These are phyloP conservation scores for Penicillium occitanis DNA, from an alignment of 2,329 filamentous ascomycete species.

Conservation along the genomic window DNA sequence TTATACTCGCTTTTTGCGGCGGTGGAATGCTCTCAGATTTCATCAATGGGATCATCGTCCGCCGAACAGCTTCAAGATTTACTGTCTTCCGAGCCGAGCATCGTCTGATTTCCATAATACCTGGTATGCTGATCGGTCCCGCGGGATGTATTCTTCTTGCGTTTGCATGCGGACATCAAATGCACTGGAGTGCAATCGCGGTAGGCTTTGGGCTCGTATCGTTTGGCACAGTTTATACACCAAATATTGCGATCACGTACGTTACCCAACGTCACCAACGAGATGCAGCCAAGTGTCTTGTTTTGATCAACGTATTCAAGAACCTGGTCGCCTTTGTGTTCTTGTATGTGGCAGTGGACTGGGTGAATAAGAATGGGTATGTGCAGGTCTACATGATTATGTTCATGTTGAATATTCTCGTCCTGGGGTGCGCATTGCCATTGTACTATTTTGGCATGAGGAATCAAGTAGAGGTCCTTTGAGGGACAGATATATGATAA, in stretches of 20 bases:
- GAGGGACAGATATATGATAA: background rate
- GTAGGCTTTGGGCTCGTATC: background rate
- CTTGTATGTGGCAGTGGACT: constrained; percentile 20
- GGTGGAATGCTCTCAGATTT: constrained; percentile 11
- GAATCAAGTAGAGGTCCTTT: background rate
- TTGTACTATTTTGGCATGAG: background rate
- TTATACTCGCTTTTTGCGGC: constrained; percentile 8
- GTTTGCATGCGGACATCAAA: background rate
- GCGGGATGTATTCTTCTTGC: constrained; percentile 12
- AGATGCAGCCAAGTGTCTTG: constrained; percentile 16
- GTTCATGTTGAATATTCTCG: constrained; percentile 11
- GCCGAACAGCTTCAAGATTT: background rate
- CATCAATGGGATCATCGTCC: background rate
- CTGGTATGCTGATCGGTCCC: constrained; percentile 10
- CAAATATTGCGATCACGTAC: background rate
- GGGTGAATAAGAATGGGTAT: constrained; percentile 13
- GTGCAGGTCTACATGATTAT: constrained; percentile 16
- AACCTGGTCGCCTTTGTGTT: constrained; percentile 22
- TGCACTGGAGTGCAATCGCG: background rate
- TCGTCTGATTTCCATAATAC: constrained; percentile 9
- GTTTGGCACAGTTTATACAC: background rate
- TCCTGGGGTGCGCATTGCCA: constrained; percentile 1
- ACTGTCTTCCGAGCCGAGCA: constrained; percentile 1
- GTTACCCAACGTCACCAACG: background rate
- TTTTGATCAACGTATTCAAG: constrained; percentile 18